Percentiles rank a stretch among this genome's conserved stretches.
These are phyloP conservation scores for Apiospora pterosperma DNA, from an alignment of 2,329 filamentous ascomycete species.

Conservation along the genomic window DNA sequence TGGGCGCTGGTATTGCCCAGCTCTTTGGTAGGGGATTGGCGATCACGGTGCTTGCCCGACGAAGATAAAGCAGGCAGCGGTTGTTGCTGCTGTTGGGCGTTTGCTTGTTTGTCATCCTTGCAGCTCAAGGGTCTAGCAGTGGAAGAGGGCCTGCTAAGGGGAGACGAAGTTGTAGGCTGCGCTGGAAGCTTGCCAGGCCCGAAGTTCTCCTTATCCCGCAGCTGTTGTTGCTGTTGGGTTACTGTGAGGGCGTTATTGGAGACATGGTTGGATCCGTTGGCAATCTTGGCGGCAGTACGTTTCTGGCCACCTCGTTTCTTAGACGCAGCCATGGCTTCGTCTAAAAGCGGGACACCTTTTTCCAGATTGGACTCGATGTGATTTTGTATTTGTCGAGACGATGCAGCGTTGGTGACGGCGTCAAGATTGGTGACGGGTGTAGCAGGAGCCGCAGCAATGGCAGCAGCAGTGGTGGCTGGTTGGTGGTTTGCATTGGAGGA, in stretches of 20 bases:
- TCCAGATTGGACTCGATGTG: not conserved
- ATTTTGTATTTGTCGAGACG: not conserved
- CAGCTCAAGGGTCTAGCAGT: conserved; percentile 13
- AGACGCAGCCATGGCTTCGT: conserved; percentile 19
- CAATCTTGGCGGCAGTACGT: conserved; percentile 18
- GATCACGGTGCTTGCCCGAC: conserved; percentile 8
- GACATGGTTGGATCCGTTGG: not conserved
- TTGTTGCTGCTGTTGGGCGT: conserved; percentile 15
- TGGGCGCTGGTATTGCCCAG: not conserved
- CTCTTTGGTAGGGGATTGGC: conserved; percentile 10
- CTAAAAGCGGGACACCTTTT: not conserved
- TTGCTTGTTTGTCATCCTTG: conserved; percentile 21
- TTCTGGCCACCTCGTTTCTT: conserved; percentile 26
- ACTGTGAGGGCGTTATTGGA: not conserved
- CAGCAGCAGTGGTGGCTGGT: not conserved
- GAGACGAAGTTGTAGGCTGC: not conserved
- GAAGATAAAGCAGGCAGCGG: conserved; percentile 12
- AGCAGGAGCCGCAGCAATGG: not conserved
- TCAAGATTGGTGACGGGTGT: conserved; percentile 1
- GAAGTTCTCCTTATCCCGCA: conserved; percentile 10
- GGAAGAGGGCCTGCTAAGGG: not conserved
- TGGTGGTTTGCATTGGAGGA: not conserved
- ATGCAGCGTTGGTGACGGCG: not conserved
- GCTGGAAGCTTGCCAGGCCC: conserved; percentile 5
- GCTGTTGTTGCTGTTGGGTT: not conserved